Evolutionary conservation across 257 asterid genomes (phyloP).

Genomic region (Salvia splendens): DNA sequence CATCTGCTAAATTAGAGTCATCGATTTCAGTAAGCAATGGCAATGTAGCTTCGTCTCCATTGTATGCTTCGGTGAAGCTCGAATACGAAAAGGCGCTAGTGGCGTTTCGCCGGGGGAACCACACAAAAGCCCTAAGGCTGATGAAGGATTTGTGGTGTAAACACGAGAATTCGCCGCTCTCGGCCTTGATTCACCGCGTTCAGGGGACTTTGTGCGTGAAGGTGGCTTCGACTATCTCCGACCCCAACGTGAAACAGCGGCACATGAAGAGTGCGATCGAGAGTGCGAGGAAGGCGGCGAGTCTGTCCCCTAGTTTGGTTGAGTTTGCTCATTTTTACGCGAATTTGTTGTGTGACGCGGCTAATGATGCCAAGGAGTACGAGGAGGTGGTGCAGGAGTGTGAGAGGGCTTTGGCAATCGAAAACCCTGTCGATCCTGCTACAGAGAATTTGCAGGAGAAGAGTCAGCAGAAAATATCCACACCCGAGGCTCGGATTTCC

Average conservation of each 20-base stretch:
- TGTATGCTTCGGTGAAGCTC: slow-evolving; percentile 44
- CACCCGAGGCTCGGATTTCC: slow-evolving; percentile 58
- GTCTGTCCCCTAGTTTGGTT: slow-evolving; percentile 58
- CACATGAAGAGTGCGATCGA: slow-evolving; percentile 63
- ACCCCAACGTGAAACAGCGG: slow-evolving; percentile 55
- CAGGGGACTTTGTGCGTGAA: slow-evolving; percentile 67
- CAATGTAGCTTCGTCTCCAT: slow-evolving; percentile 32
- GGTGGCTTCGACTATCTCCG: slow-evolving; percentile 58
- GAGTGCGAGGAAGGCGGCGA: slow-evolving; percentile 63
- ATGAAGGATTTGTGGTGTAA: slow-evolving; percentile 63
- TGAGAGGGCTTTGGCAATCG: slow-evolving; percentile 67
- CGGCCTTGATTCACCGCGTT: slow-evolving; percentile 59
- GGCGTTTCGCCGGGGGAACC: slow-evolving; percentile 63
- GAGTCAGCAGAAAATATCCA: slow-evolving; percentile 60
- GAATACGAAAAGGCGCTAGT: slow-evolving; percentile 67
- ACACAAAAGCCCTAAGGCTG: slow-evolving; percentile 63
- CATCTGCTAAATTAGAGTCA: slow-evolving; percentile 27
- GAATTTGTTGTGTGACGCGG: slow-evolving; percentile 60
- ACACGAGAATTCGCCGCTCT: slow-evolving; percentile 44
- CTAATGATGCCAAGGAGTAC: slow-evolving; percentile 61
- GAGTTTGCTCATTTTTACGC: slow-evolving; percentile 74
- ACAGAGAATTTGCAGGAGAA: slow-evolving; percentile 74
- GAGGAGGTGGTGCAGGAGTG: slow-evolving; percentile 75
- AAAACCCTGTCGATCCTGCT: slow-evolving; percentile 74
- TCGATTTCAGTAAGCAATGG: slow-evolving; percentile 24